phyloP scores from a whole-genome alignment of 192 early-diverging fungal species.

The Rhizoclosmatium sp. region DNA sequence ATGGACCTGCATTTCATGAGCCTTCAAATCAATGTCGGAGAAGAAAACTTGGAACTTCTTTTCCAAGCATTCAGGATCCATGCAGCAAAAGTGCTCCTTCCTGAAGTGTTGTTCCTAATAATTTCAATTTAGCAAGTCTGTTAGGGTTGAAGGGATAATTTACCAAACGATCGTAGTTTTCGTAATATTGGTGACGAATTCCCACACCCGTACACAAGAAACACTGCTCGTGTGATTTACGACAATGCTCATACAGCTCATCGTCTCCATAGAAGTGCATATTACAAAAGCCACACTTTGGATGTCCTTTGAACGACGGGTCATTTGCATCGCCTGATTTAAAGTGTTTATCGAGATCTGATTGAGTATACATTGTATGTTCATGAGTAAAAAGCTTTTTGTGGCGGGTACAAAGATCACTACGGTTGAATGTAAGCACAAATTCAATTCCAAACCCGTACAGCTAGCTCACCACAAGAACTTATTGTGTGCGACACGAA shows the following conservation, averaged over 20 bases:
- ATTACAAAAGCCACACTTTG: slow-evolving; percentile 89
- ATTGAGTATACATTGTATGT: slow-evolving; percentile 81
- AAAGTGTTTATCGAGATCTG: slow-evolving; percentile 81
- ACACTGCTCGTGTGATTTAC: slow-evolving; percentile 93
- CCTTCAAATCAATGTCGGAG: slow-evolving; percentile 88
- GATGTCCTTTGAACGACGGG: slow-evolving; percentile 77
- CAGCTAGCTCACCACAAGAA: slow-evolving; percentile 72
- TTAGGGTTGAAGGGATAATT: slow-evolving; percentile 26
- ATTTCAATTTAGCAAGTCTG: slow-evolving; percentile 2
- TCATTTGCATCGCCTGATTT: slow-evolving; percentile 69
- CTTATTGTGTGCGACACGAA: slow-evolving; percentile 75
- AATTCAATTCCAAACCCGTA: not conserved
- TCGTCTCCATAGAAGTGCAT: slow-evolving; percentile 87
- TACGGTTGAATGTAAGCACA: slow-evolving; percentile 42
- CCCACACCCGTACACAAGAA: slow-evolving; percentile 82
- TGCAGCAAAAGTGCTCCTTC: slow-evolving; percentile 82
- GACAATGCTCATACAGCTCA: slow-evolving; percentile 94
- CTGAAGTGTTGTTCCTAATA: slow-evolving; percentile 78
- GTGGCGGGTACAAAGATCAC: slow-evolving; percentile 86
- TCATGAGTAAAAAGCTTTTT: slow-evolving; percentile 96
- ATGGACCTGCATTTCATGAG: slow-evolving; percentile 72
- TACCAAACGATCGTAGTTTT: slow-evolving; percentile 82
- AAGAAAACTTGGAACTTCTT: slow-evolving; percentile 97
- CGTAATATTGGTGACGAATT: slow-evolving; percentile 85
- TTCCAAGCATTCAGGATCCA: slow-evolving; percentile 81